These are phyloP conservation scores for Flaveria bidentis DNA, from an alignment of 129 eudicot genomes.

Conservation along the genomic window DNA sequence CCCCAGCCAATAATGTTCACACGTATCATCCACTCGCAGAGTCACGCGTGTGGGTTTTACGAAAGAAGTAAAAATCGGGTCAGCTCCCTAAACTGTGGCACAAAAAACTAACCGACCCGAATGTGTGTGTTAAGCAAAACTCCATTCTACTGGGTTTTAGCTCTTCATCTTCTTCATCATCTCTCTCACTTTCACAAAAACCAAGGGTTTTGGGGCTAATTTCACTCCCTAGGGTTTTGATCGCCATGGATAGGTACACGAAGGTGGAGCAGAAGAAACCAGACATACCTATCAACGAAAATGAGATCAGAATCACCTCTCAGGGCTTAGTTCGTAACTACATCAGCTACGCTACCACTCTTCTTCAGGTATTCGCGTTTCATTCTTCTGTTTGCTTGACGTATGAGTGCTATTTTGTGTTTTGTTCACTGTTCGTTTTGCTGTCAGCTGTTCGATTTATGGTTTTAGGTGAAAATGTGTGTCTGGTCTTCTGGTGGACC, in stretches of 20 bases:
- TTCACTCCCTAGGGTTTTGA: constrained; percentile 11
- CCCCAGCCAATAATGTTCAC: constrained; percentile 3
- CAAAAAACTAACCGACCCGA: constrained; percentile 39
- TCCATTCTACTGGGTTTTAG: constrained; percentile 18
- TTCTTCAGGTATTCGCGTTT: constrained; percentile 60
- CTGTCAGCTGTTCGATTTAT: constrained; percentile 6
- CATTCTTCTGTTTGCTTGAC: neutral
- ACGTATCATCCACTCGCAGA: neutral
- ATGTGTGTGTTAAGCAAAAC: constrained; percentile 26
- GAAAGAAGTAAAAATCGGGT: constrained; percentile 34
- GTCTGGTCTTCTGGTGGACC: neutral
- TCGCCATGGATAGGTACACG: constrained; percentile 76
- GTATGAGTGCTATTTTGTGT: neutral
- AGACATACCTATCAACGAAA: constrained; percentile 59
- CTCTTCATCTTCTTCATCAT: constrained; percentile 27
- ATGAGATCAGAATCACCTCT: constrained; percentile 88
- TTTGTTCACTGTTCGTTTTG: neutral
- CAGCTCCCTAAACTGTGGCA: constrained; percentile 36
- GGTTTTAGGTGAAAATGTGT: neutral
- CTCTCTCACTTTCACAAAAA: constrained; percentile 11
- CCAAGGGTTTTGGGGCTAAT: constrained; percentile 51
- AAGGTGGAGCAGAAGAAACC: constrained; percentile 75
- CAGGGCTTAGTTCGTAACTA: constrained; percentile 85
- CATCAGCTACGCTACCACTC: constrained; percentile 75
- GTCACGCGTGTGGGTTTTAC: constrained; percentile 11